Percentiles rank a stretch among this genome's conserved stretches.
Evolutionary conservation across 805 yeast genomes (phyloP).

Genomic region (Metschnikowia lunata): DNA sequence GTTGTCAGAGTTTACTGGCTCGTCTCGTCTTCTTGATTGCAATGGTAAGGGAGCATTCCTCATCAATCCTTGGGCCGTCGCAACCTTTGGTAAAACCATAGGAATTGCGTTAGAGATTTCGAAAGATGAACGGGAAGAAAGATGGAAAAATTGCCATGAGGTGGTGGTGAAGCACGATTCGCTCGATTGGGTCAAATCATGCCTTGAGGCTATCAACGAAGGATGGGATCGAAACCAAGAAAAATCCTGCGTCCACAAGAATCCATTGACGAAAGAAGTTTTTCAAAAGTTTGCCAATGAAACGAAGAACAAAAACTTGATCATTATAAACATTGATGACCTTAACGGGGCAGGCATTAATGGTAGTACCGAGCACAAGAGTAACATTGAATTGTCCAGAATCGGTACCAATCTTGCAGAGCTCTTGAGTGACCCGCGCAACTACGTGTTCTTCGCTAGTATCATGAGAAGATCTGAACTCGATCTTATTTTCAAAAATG

Average conservation of each 20-base stretch:
- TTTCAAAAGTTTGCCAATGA: slow-evolving; percentile 31
- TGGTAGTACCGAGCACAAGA: slow-evolving; percentile 12
- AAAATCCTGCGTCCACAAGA: slow-evolving; percentile 21
- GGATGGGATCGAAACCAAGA: slow-evolving; percentile 34
- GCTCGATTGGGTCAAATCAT: slow-evolving; percentile 62
- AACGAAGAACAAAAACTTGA: slow-evolving; percentile 38
- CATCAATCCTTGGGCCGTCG: slow-evolving; percentile 89
- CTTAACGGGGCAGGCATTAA: slow-evolving; percentile 23
- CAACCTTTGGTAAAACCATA: slow-evolving; percentile 60
- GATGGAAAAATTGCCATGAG: slow-evolving; percentile 62
- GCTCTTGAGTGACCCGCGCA: slow-evolving; percentile 51
- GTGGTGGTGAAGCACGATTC: slow-evolving; percentile 67
- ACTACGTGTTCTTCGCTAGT: slow-evolving; percentile 69
- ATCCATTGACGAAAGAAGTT: slow-evolving; percentile 29
- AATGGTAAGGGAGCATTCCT: slow-evolving; percentile 59
- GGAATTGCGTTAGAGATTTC: slow-evolving; percentile 63
- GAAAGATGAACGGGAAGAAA: slow-evolving; percentile 47
- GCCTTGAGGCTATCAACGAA: slow-evolving; percentile 49
- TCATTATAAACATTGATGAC: slow-evolving; percentile 50
- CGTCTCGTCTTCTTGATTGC: slow-evolving; percentile 66
- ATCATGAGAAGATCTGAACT: slow-evolving; percentile 59
- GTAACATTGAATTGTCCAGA: slow-evolving; percentile 33
- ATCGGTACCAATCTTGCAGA: slow-evolving; percentile 55
- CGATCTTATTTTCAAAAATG: slow-evolving; percentile 63
- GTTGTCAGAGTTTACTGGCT: slow-evolving; percentile 91